phyloP scores from a whole-genome alignment of 495 filamentous ascomycete species.

The Echria macrotheca region DNA sequence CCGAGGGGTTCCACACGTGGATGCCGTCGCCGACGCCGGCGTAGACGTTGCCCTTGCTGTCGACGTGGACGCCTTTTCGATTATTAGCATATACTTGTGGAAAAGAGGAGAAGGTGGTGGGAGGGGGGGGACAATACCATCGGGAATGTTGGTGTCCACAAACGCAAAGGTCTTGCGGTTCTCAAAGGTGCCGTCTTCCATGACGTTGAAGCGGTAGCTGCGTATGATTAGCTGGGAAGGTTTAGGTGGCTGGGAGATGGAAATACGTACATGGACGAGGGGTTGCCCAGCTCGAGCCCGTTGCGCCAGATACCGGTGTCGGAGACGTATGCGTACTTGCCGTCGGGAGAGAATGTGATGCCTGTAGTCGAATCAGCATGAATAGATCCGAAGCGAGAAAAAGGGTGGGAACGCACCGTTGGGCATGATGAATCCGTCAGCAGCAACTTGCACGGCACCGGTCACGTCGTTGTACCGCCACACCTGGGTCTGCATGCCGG shows the following conservation, averaged over 20 bases:
- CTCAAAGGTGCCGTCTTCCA: conserved; percentile 35
- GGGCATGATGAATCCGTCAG: conserved; percentile 50
- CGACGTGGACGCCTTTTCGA: conserved; percentile 45
- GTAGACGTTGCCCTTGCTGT: conserved; percentile 57
- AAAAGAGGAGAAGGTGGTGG: too few species aligned
- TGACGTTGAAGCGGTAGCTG: conserved; percentile 39
- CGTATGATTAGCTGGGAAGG: not conserved
- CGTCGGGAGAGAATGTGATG: conserved; percentile 51
- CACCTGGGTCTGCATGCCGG: conserved; percentile 50
- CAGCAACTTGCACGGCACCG: conserved; percentile 45
- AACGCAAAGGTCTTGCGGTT: conserved; percentile 54
- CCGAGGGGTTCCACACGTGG: conserved; percentile 55
- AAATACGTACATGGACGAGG: conserved; percentile 34
- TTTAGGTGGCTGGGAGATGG: not conserved
- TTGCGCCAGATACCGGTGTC: conserved; percentile 46
- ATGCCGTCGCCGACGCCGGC: conserved; percentile 56
- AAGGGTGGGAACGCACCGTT: conserved; percentile 37
- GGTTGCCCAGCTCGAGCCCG: conserved; percentile 28
- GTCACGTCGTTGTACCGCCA: conserved; percentile 47
- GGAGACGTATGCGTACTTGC: conserved; percentile 47
- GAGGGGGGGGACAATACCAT: conserved; percentile 31
- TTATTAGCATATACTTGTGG: not conserved
- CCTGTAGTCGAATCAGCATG: conserved; percentile 20
- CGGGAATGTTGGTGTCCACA: conserved; percentile 48
- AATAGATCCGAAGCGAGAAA: not conserved